Percentiles rank a stretch among this genome's conserved stretches.
Conservation (phyloP, 2,329 filamentous ascomycete species). For the Penicillium sp. region DNA sequence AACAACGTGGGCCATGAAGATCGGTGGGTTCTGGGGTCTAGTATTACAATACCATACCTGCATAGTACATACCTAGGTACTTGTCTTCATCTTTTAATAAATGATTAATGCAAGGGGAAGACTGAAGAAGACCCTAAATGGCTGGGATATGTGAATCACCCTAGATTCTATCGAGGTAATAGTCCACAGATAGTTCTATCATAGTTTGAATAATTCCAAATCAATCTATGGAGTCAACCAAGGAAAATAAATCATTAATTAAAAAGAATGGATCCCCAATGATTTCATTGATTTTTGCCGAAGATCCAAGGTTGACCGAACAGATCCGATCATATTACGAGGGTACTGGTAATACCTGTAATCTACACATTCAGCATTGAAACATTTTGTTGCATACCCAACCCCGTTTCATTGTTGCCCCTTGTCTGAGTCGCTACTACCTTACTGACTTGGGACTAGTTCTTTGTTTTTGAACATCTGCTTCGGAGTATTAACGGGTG, state of each 20-base stretch:
- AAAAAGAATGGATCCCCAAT: constrained; percentile 10
- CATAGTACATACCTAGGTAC: too few relatives aligned
- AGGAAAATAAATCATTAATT: neutral
- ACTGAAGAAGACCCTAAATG: neutral
- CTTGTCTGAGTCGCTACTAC: neutral
- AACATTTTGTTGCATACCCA: neutral
- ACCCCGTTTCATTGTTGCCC: neutral
- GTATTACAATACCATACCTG: constrained; percentile 8
- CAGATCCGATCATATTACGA: constrained; percentile 12
- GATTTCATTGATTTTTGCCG: constrained; percentile 16
- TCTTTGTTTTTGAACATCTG: neutral
- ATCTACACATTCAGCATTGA: neutral
- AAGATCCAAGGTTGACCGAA: constrained; percentile 7
- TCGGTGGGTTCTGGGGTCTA: constrained; percentile 21
- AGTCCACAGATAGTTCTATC: neutral
- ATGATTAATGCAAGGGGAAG: neutral
- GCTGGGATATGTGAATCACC: neutral
- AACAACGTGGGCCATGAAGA: constrained; percentile 39
- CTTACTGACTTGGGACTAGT: constrained; percentile 6
- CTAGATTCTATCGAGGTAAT: neutral
- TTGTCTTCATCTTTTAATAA: neutral
- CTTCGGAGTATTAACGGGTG: constrained; percentile 2
- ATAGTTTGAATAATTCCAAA: constrained; percentile 14
- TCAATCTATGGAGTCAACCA: neutral
- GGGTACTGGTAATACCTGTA: constrained; percentile 10